Percentiles rank a stretch among this genome's conserved stretches.
Evolutionary conservation across 257 asterid species (phyloP).

Genomic region (Nyctanthes arbortristis): DNA sequence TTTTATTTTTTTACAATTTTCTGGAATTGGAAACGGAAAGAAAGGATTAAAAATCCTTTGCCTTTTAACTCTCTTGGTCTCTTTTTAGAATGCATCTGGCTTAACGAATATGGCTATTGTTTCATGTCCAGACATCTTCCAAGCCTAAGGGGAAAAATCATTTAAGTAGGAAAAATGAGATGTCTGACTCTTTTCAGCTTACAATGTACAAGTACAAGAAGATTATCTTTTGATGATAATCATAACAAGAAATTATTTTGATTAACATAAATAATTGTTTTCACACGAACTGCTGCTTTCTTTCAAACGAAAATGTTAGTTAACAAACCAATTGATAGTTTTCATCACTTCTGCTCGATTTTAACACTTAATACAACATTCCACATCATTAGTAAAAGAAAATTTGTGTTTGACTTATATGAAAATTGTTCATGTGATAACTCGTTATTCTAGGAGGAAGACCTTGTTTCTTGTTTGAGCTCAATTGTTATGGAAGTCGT

Average conservation of each 20-base stretch:
- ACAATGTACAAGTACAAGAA: conserved; percentile 1
- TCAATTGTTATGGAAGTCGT: neutral
- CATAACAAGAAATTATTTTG: neutral
- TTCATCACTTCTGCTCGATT: neutral
- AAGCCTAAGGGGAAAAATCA: neutral
- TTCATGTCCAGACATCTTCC: neutral
- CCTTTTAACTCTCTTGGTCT: neutral
- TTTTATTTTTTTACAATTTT: too few species aligned
- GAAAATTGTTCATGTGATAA: neutral
- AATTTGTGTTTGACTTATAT: neutral
- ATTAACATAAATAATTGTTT: neutral
- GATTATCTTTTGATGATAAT: neutral
- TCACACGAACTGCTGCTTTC: neutral
- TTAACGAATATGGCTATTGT: conserved; percentile 1
- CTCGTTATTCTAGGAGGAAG: neutral
- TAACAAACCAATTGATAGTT: neutral
- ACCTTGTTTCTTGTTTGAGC: neutral
- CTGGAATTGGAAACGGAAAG: neutral
- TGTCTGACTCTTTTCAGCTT: neutral
- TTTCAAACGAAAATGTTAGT: neutral
- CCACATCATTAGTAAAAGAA: neutral
- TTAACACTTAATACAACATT: neutral
- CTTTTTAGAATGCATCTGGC: neutral
- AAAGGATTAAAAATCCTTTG: neutral
- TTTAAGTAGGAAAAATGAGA: conserved; percentile 9